Conservation (phyloP, 768 basidiomycete species). For the Mycena amicta region DNA sequence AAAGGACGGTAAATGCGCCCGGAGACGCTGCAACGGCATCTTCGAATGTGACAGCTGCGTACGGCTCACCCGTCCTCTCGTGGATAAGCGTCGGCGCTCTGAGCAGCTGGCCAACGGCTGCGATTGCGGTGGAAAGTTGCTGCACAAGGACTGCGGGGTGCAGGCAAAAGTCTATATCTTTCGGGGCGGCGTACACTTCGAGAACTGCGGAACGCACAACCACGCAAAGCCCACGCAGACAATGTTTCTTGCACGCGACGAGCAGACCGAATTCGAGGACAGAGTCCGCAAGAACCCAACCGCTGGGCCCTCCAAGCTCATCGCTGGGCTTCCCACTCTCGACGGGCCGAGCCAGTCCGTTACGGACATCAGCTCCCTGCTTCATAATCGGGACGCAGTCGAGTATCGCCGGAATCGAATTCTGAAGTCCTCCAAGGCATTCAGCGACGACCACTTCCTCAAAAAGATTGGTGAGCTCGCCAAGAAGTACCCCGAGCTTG, state of each 20-base stretch:
- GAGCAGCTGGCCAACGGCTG: not conserved
- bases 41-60: constrained; percentile 22
- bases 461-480: not conserved
- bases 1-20: constrained; percentile 15
- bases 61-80: constrained; percentile 16
- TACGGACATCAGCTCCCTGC: constrained; percentile 21
- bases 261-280: not conserved
- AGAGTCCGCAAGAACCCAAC: constrained; percentile 1
- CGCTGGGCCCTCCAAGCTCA: not conserved
- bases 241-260: not conserved
- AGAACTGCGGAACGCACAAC: not conserved
- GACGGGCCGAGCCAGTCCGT: constrained; percentile 22
- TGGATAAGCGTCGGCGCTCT: not conserved
- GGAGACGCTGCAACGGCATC: constrained; percentile 18
- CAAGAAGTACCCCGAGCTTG: not conserved
- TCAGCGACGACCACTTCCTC: not conserved
- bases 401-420: constrained; percentile 18
- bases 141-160: not conserved
- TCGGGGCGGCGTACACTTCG: not conserved
- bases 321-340: constrained; percentile 21
- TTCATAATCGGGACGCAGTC: constrained; percentile 21
- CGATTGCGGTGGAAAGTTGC: not conserved
- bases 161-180: not conserved
- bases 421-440: not conserved
- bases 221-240: not conserved